Conservation (phyloP, 495 filamentous ascomycete genomes). For the Neurospora sp. region DNA sequence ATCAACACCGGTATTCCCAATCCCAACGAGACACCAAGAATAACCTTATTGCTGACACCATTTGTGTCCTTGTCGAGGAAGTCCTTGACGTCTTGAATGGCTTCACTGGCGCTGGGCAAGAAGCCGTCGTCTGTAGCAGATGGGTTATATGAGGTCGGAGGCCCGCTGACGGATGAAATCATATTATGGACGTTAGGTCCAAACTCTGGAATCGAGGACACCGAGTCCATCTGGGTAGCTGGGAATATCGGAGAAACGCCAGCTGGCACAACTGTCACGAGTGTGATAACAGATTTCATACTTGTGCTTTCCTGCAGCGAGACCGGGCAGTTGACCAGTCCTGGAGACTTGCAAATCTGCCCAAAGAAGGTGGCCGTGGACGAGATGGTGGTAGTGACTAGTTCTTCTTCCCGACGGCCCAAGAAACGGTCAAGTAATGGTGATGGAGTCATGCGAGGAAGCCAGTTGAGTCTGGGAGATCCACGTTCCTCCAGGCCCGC, state of each 20-base stretch:
- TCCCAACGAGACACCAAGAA: neutral
- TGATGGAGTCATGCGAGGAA: neutral
- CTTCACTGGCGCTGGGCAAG: neutral
- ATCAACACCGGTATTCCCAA: neutral
- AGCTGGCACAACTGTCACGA: slow-evolving; percentile 26
- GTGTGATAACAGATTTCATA: slow-evolving; percentile 20
- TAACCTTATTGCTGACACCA: neutral
- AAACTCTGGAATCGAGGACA: slow-evolving; percentile 1
- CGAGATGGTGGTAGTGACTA: slow-evolving; percentile 26
- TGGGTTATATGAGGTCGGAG: slow-evolving; percentile 4
- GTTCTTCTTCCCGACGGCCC: slow-evolving; percentile 7
- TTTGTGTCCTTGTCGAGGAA: neutral
- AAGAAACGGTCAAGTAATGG: slow-evolving; percentile 16
- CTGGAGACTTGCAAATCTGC: slow-evolving; percentile 26
- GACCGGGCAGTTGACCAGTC: slow-evolving; percentile 35
- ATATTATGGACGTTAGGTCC: neutral
- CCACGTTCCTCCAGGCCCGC: neutral
- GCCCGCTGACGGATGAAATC: neutral
- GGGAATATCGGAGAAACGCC: slow-evolving; percentile 29
- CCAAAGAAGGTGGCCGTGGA: slow-evolving; percentile 27
- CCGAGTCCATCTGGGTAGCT: slow-evolving; percentile 9
- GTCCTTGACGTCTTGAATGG: neutral
- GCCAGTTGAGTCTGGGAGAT: neutral
- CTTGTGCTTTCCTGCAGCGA: slow-evolving; percentile 32
- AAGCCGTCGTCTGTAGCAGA: neutral